phyloP scores from a whole-genome alignment of 176 grass and related monocot genomes.

The Saccharum officinarum region DNA sequence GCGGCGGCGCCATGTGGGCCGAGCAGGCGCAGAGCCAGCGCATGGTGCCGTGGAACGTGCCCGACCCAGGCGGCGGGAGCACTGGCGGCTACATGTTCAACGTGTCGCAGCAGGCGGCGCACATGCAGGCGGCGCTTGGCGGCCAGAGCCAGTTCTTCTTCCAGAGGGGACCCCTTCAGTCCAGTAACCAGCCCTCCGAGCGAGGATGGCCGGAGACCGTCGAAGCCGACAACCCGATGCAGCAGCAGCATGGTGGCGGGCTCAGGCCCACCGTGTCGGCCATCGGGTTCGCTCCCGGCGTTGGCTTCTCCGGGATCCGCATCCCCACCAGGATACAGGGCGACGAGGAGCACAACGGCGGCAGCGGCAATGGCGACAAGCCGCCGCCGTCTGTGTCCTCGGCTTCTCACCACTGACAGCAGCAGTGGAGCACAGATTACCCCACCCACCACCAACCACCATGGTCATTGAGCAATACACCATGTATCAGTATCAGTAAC shows the following conservation, averaged over 20 bases:
- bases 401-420: conserved; percentile 81
- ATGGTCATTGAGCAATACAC: neutral
- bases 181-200: conserved; percentile 93
- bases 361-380: conserved; percentile 63
- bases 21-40: conserved; percentile 59
- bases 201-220: conserved; percentile 80
- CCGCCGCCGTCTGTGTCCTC: conserved; percentile 66
- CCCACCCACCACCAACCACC: conserved; percentile 38
- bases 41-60: conserved; percentile 72
- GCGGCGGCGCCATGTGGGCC: conserved; percentile 59
- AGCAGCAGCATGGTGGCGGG: conserved; percentile 45
- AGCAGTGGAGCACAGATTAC: conserved; percentile 43
- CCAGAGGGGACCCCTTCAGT: conserved; percentile 99
- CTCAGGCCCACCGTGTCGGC: conserved; percentile 36
- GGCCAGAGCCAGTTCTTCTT: conserved; percentile 75
- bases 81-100: conserved; percentile 60
- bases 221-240: conserved; percentile 60
- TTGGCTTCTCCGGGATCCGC: conserved; percentile 81
- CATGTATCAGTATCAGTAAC: conserved; percentile 4
- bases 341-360: conserved; percentile 82
- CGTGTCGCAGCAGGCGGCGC: conserved; percentile 62
- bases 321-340: conserved; percentile 88
- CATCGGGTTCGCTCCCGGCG: conserved; percentile 44
- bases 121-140: conserved; percentile 68
- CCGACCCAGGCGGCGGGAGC: conserved; percentile 52